Evolutionary conservation across 768 basidiomycete species (phyloP).

Genomic region (Phanerodontia chrysosporium): DNA sequence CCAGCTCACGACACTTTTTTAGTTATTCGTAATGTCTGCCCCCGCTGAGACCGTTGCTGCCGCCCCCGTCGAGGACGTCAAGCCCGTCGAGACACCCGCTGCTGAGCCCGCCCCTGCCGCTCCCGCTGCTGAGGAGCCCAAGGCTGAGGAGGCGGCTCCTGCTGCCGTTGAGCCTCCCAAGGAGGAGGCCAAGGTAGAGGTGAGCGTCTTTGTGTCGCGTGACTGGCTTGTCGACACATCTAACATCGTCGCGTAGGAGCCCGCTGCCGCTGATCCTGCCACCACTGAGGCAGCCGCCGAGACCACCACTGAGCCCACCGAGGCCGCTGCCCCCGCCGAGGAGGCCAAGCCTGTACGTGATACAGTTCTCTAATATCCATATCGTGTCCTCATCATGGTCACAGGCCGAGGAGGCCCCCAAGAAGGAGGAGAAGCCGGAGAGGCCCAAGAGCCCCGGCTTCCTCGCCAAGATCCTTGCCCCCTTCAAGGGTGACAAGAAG

Average conservation of each 20-base stretch:
- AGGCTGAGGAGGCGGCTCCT: constrained; percentile 34
- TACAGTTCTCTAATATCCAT: neutral
- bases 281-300: constrained; percentile 29
- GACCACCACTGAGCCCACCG: constrained; percentile 29
- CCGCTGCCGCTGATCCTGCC: constrained; percentile 25
- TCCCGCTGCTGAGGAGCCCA: constrained; percentile 35
- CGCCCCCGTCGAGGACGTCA: constrained; percentile 49
- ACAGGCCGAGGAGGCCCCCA: constrained; percentile 47
- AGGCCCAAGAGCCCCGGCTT: constrained; percentile 77
- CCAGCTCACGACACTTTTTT: constrained; percentile 51
- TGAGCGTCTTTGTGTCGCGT: constrained; percentile 16
- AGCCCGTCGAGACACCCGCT: constrained; percentile 40
- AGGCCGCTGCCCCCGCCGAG: constrained; percentile 37
- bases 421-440: constrained; percentile 78
- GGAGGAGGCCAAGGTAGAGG: constrained; percentile 38
- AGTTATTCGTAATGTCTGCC: constrained; percentile 74
- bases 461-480: constrained; percentile 72
- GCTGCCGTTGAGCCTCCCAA: constrained; percentile 39
- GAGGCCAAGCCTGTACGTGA: constrained; percentile 39
- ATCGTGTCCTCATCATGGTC: neutral
- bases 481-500: constrained; percentile 61
- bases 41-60: constrained; percentile 49
- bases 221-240: neutral
- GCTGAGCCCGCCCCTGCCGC: constrained; percentile 19
- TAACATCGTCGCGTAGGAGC: constrained; percentile 28